Percentiles rank a stretch among this genome's conserved stretches.
These are phyloP conservation scores for Talaromyces trachyspermus DNA, from an alignment of 495 filamentous ascomycete genomes.

Conservation along the genomic window DNA sequence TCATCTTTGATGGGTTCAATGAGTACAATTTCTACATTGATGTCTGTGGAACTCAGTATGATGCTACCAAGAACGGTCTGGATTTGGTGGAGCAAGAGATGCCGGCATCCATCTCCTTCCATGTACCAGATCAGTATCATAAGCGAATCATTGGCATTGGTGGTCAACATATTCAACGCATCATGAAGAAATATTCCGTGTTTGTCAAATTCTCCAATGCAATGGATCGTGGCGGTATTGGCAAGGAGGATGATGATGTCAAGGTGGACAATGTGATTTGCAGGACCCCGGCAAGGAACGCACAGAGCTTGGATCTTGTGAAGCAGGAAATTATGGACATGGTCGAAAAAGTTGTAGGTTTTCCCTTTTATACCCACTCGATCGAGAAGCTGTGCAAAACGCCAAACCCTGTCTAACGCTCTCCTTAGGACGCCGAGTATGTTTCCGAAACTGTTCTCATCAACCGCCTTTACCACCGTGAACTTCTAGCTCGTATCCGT, in stretches of 20 bases:
- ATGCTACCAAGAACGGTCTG: conserved; percentile 85
- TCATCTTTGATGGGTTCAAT: conserved; percentile 97
- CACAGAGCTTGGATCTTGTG: conserved; percentile 89
- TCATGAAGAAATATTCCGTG: conserved; percentile 99
- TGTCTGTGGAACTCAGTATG: conserved; percentile 83
- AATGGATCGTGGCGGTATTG: conserved; percentile 93
- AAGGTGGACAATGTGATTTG: conserved; percentile 99
- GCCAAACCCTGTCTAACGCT: too few species aligned
- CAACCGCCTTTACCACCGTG: conserved; percentile 90
- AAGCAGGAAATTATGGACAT: conserved; percentile 99
- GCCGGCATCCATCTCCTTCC: conserved; percentile 97
- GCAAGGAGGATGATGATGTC: conserved; percentile 93
- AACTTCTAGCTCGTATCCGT: conserved; percentile 75
- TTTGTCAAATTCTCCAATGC: conserved; percentile 99
- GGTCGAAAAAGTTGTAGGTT: conserved; percentile 84
- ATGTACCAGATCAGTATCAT: conserved; percentile 99
- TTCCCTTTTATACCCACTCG: too few species aligned
- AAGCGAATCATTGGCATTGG: conserved; percentile 99
- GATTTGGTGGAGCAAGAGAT: conserved; percentile 96
- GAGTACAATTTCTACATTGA: conserved; percentile 99
- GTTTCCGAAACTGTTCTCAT: conserved; percentile 87
- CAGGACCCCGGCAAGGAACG: conserved; percentile 93
- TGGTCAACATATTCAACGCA: conserved; percentile 96
- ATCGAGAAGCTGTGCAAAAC: too few species aligned
- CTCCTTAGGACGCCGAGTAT: conserved; percentile 76